Evolutionary conservation across 768 basidiomycete genomes (phyloP).

Genomic region (Lentinula raphanica): DNA sequence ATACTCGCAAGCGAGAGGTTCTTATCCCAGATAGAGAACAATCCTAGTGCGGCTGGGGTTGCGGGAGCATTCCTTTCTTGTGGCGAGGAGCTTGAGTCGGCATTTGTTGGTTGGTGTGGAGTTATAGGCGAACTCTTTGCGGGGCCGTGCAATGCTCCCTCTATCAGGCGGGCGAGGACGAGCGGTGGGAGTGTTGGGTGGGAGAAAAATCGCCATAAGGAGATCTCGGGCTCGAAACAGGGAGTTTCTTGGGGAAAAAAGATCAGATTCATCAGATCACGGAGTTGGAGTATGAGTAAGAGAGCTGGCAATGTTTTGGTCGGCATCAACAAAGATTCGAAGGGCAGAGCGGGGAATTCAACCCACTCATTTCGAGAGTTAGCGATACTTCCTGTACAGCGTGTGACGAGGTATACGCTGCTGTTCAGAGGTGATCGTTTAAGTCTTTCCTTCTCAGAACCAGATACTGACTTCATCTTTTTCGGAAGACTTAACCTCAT

Average conservation of each 20-base stretch:
- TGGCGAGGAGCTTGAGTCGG: constrained; percentile 47
- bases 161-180: not conserved
- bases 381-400: constrained; percentile 59
- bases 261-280: constrained; percentile 4
- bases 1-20: constrained; percentile 46
- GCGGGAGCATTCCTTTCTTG: constrained; percentile 52
- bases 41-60: constrained; percentile 64
- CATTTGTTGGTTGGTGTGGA: constrained; percentile 57
- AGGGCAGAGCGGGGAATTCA: not conserved
- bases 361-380: constrained; percentile 41
- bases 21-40: constrained; percentile 43
- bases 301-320: not conserved
- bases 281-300: not conserved
- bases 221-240: no score
- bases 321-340: not conserved
- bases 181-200: not conserved
- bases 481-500: constrained; percentile 43
- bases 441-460: not conserved
- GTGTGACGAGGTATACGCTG: constrained; percentile 59
- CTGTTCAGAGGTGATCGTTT: constrained; percentile 47
- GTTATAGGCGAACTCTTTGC: constrained; percentile 47
- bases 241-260: constrained; percentile 8
- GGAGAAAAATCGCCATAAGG: not conserved
- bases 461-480: constrained; percentile 2
- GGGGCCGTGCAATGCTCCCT: constrained; percentile 9